phyloP scores from a whole-genome alignment of 352 stramenopile genomes.

The Globisporangium nodosum region DNA sequence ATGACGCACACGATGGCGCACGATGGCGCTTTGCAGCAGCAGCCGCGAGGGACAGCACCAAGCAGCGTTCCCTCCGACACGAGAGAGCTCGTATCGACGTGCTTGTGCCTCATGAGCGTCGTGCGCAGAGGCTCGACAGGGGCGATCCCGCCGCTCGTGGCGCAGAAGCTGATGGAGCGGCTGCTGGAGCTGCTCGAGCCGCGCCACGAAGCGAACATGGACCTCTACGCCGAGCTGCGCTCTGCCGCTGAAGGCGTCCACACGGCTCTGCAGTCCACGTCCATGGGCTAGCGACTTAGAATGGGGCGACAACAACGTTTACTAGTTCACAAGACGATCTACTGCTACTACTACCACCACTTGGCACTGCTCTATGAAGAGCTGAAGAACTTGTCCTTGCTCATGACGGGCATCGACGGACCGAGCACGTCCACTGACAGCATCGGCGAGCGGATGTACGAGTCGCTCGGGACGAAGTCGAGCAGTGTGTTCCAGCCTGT shows the following conservation, averaged over 20 bases:
- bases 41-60: neutral
- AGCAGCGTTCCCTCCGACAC: slow-evolving; percentile 25
- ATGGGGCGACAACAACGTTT: too few species aligned
- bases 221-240: slow-evolving; percentile 55
- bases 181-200: slow-evolving; percentile 59
- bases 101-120: slow-evolving; percentile 53
- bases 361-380: too few species aligned
- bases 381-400: slow-evolving; percentile 26
- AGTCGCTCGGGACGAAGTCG: slow-evolving; percentile 38
- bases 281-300: too few species aligned
- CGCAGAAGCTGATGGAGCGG: slow-evolving; percentile 56
- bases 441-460: slow-evolving; percentile 41
- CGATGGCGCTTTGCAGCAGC: neutral
- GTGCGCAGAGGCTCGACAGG: slow-evolving; percentile 16
- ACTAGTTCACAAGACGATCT: too few species aligned
- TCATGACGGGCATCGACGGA: slow-evolving; percentile 20
- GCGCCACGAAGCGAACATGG: slow-evolving; percentile 47
- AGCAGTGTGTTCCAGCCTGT: slow-evolving; percentile 48
- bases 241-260: slow-evolving; percentile 14
- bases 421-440: slow-evolving; percentile 45
- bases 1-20: slow-evolving; percentile 8
- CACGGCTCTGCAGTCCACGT: neutral
- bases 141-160: slow-evolving; percentile 32
- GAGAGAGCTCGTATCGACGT: slow-evolving; percentile 44
- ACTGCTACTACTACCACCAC: too few species aligned